Evolutionary conservation across 2,329 filamentous ascomycete species (phyloP).

Genomic region (Neofusicoccum umdonicola): DNA sequence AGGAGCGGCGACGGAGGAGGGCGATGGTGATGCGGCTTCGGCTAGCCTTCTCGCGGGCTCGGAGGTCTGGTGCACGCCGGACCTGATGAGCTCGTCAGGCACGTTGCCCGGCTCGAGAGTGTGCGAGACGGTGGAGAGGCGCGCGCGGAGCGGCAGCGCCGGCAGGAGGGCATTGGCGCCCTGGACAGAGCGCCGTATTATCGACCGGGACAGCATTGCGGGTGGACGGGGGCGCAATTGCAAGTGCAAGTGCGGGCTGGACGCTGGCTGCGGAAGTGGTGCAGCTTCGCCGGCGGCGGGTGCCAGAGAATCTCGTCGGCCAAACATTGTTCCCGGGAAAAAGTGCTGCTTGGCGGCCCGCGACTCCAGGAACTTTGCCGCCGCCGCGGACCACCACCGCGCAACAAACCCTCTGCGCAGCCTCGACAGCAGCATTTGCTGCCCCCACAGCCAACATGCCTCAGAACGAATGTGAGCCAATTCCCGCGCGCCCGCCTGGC

Average conservation of each 20-base stretch:
- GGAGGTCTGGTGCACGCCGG: constrained; percentile 39
- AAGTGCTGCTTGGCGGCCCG: not conserved
- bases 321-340: not conserved
- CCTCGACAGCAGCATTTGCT: too few species aligned
- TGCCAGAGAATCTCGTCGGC: not conserved
- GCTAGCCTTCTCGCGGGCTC: constrained; percentile 19
- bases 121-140: constrained; percentile 40
- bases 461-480: too few species aligned
- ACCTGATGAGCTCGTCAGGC: constrained; percentile 47
- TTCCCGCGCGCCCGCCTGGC: too few species aligned
- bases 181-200: constrained; percentile 63
- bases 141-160: constrained; percentile 52
- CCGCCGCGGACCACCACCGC: constrained; percentile 18
- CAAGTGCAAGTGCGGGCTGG: not conserved
- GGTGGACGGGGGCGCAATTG: constrained; percentile 8
- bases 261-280: not conserved
- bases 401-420: too few species aligned
- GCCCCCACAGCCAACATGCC: too few species aligned
- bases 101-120: constrained; percentile 36
- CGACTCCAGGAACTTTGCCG: not conserved
- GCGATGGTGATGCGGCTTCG: constrained; percentile 20
- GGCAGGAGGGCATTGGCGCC: constrained; percentile 57
- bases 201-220: constrained; percentile 49
- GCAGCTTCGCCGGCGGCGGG: not conserved
- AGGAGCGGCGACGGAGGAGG: constrained; percentile 21